phyloP scores from a whole-genome alignment of 176 grass and related monocot species.

The Lolium multiflorum region DNA sequence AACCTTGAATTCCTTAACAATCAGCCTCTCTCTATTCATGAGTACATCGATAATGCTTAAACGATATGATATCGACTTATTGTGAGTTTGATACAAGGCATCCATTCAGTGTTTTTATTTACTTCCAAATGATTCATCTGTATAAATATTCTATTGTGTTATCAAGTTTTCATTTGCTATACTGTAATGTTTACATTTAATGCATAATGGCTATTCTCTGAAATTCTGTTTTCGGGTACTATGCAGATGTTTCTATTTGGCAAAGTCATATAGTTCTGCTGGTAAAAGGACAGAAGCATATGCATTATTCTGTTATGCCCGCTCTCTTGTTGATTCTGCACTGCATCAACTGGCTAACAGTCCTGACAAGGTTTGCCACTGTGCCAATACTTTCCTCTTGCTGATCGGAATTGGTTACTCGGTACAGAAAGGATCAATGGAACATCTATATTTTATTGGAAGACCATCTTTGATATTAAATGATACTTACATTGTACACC shows the following conservation, averaged over 20 bases:
- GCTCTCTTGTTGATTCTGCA: slow-evolving; percentile 60
- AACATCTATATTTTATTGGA: neutral
- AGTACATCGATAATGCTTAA: neutral
- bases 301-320: slow-evolving; percentile 82
- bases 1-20: neutral
- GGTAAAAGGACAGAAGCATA: slow-evolving; percentile 95
- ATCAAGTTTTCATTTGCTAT: slow-evolving; percentile 22
- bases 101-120: slow-evolving; percentile 1
- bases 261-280: slow-evolving; percentile 93
- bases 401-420: neutral
- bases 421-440: neutral
- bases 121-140: slow-evolving; percentile 4
- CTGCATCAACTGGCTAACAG: slow-evolving; percentile 68
- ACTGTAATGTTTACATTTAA: neutral
- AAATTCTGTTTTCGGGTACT: slow-evolving; percentile 44
- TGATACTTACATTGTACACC: neutral
- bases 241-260: slow-evolving; percentile 94
- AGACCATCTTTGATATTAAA: neutral
- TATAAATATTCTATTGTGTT: neutral
- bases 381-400: slow-evolving; percentile 1
- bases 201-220: slow-evolving; percentile 6
- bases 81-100: slow-evolving; percentile 24
- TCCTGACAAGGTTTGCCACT: slow-evolving; percentile 63
- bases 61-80: neutral
- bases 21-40: neutral